A percentile compares a stretch with the other conserved stretches of the same genome.
phyloP scores from a whole-genome alignment of 192 early-diverging fungal species.

The Pilaira anomala region DNA sequence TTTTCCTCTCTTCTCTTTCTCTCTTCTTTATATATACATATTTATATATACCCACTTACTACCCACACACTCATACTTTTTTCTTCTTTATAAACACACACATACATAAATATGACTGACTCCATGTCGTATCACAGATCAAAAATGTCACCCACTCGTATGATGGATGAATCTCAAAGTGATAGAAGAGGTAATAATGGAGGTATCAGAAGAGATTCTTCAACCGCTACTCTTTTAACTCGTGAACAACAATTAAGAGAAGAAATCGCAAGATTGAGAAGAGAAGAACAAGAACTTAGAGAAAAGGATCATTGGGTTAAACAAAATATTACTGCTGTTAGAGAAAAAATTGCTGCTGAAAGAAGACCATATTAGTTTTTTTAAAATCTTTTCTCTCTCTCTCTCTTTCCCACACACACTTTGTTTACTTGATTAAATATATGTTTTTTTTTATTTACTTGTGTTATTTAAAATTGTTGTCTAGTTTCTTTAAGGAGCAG shows the following conservation, averaged over 20 bases:
- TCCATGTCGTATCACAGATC: constrained; percentile 16
- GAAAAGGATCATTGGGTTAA: constrained; percentile 33
- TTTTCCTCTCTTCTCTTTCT: too few relatives aligned
- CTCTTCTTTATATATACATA: too few relatives aligned
- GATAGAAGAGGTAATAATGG: constrained; percentile 2
- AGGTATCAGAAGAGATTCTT: constrained; percentile 10
- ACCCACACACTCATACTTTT: too few relatives aligned
- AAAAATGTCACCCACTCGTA: constrained; percentile 25
- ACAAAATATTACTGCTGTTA: constrained; percentile 27
- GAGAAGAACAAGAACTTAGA: constrained; percentile 31
- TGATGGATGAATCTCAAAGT: constrained; percentile 11
- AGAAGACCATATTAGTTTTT: constrained; percentile 10
- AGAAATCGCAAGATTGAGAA: constrained; percentile 32
- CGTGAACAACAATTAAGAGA: constrained; percentile 32
- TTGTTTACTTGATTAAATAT: too few relatives aligned
- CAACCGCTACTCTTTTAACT: constrained; percentile 22
- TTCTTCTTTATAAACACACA: too few relatives aligned
- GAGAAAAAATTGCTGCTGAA: constrained; percentile 29
- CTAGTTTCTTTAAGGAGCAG: too few relatives aligned
- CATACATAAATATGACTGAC: constrained; percentile 8
- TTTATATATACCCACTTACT: too few relatives aligned
- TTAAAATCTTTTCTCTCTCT: background rate
- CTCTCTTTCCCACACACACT: too few relatives aligned
- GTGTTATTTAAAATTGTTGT: too few relatives aligned
- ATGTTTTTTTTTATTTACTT: too few relatives aligned